phyloP scores from a whole-genome alignment of 768 basidiomycete genomes.

The Termitomyces sp. region DNA sequence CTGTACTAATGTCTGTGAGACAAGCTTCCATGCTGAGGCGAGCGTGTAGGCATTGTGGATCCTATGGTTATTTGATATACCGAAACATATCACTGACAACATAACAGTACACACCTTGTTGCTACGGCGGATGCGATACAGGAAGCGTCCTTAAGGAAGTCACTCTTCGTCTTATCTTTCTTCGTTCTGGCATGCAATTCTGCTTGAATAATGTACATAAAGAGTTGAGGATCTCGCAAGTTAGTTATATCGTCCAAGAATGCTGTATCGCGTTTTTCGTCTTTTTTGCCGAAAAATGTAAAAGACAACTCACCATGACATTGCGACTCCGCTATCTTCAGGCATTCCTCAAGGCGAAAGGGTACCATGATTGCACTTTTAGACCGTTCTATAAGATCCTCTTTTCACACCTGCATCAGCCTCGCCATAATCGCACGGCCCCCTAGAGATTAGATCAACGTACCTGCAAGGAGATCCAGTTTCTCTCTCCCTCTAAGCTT shows the following conservation, averaged over 20 bases:
- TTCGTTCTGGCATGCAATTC: slow-evolving; percentile 52
- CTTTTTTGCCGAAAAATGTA: not conserved
- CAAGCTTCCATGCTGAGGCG: slow-evolving; percentile 77
- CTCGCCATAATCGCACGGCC: not conserved
- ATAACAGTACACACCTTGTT: slow-evolving; percentile 38
- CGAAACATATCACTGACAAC: not conserved
- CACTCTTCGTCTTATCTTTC: slow-evolving; percentile 20
- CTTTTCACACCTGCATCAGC: slow-evolving; percentile 25
- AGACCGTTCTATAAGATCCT: slow-evolving; percentile 58
- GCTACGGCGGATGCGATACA: slow-evolving; percentile 53
- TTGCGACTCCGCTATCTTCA: slow-evolving; percentile 71
- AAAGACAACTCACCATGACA: slow-evolving; percentile 45
- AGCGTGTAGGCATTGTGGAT: slow-evolving; percentile 80
- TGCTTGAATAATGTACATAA: slow-evolving; percentile 46
- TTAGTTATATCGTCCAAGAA: slow-evolving; percentile 66
- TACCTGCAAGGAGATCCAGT: slow-evolving; percentile 73
- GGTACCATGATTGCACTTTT: slow-evolving; percentile 57
- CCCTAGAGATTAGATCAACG: slow-evolving; percentile 11
- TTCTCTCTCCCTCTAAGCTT: slow-evolving; percentile 76
- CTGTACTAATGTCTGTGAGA: slow-evolving; percentile 49
- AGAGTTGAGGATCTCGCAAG: slow-evolving; percentile 61
- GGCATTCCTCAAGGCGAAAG: slow-evolving; percentile 54
- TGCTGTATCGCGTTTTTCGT: slow-evolving; percentile 27
- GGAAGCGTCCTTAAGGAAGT: slow-evolving; percentile 33
- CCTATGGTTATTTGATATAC: slow-evolving; percentile 29